Percentiles rank a stretch among this genome's conserved stretches.
phyloP scores from a whole-genome alignment of 768 basidiomycete species.

The Trametes punicea region DNA sequence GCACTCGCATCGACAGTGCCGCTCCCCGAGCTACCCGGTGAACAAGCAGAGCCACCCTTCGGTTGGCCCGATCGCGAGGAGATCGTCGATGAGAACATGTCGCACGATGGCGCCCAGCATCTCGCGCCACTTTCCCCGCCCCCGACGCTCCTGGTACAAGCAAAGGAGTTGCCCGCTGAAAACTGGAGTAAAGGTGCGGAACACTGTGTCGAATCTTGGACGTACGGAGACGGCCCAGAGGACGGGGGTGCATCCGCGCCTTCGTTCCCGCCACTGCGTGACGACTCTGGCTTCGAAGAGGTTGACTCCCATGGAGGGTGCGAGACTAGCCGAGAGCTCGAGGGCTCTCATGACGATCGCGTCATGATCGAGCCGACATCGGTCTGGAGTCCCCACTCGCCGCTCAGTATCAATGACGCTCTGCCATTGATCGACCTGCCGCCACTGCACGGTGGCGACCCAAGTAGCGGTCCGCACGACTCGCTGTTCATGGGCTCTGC shows the following conservation, averaged over 20 bases:
- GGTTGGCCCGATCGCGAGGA: conserved; percentile 7
- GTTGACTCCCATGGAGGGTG: conserved; percentile 8
- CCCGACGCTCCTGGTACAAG: conserved; percentile 15
- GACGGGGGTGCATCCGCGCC: conserved; percentile 6
- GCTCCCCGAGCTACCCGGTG: conserved; percentile 18
- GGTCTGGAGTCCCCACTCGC: conserved; percentile 18
- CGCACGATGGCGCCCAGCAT: conserved; percentile 12
- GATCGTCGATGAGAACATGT: conserved; percentile 8
- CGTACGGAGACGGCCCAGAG: conserved; percentile 9
- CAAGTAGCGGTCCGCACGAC: conserved; percentile 1
- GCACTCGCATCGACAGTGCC: conserved; percentile 22
- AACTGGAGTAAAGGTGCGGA: conserved; percentile 1
- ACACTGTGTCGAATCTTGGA: conserved; percentile 11
- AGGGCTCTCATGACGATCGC: background rate
- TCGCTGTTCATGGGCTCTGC: background rate
- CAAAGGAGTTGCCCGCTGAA: conserved; percentile 13
- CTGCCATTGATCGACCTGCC: conserved; percentile 8
- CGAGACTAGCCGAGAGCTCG: background rate
- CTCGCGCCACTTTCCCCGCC: conserved; percentile 22
- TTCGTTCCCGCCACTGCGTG: conserved; percentile 18
- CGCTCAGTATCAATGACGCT: conserved; percentile 15
- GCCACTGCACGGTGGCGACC: background rate
- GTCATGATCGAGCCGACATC: conserved; percentile 21
- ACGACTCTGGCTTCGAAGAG: conserved; percentile 25
- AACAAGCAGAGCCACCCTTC: background rate